Conservation (phyloP, 2,329 filamentous ascomycete genomes). For the Ceratocystis cacaofunesta region DNA sequence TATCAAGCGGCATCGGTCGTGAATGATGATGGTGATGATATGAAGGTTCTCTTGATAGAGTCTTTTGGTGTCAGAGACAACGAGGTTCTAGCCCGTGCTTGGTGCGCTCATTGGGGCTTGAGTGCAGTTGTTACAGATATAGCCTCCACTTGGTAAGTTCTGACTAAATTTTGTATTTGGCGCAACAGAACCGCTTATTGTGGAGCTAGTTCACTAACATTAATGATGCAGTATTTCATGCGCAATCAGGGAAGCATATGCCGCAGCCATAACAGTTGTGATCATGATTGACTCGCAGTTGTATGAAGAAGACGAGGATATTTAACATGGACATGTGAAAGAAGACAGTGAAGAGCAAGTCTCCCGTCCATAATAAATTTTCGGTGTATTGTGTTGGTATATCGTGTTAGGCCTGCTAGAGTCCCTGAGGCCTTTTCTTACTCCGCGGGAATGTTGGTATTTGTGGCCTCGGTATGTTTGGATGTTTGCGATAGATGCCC, state of each 20-base stretch:
- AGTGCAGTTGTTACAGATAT: constrained; percentile 57
- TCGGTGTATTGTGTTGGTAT: background rate
- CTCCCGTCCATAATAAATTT: background rate
- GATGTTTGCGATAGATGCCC: background rate
- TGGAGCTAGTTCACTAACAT: constrained; percentile 17
- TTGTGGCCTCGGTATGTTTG: background rate
- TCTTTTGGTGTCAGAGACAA: constrained; percentile 60
- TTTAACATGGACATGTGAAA: background rate
- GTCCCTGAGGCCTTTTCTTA: background rate
- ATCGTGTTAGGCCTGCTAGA: background rate
- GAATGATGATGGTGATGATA: constrained; percentile 20
- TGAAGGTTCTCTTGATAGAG: constrained; percentile 52
- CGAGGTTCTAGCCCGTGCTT: constrained; percentile 60
- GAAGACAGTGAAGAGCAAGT: background rate
- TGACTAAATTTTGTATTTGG: background rate
- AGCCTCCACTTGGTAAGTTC: constrained; percentile 47
- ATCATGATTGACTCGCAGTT: constrained; percentile 45
- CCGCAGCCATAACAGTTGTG: constrained; percentile 56
- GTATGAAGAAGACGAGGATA: constrained; percentile 15
- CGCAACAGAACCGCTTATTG: background rate
- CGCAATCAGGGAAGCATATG: constrained; percentile 60
- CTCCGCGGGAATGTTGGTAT: background rate
- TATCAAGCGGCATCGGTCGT: constrained; percentile 17
- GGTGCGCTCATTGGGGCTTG: constrained; percentile 63
- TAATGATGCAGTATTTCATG: constrained; percentile 45